Percentiles rank a stretch among this genome's conserved stretches.
Evolutionary conservation across 1,284 basidiomycete genomes (phyloP).

Genomic region (Microbotryum silenes-acaulis): DNA sequence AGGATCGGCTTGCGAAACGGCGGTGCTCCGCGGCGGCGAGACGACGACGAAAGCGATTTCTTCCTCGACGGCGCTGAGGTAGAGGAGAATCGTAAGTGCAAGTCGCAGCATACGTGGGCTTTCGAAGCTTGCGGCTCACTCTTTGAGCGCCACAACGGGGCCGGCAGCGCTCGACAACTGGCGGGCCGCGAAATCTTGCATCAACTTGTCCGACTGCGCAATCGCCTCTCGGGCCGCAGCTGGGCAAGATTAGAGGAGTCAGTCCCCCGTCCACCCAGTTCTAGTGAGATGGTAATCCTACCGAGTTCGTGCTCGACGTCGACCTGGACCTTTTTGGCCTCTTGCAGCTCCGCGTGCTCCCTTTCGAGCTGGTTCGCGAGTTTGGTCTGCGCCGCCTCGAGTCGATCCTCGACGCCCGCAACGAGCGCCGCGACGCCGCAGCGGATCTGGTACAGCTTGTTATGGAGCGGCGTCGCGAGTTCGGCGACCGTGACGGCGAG

Average conservation of each 20-base stretch:
- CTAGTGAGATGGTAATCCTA: neutral
- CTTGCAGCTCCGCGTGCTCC: neutral
- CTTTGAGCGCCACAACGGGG: conserved; percentile 2
- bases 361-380: conserved; percentile 3
- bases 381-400: conserved; percentile 3
- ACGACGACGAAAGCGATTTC: neutral
- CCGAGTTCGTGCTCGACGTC: conserved; percentile 4
- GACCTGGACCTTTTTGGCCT: neutral
- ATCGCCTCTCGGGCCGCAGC: neutral
- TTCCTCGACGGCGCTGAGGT: neutral
- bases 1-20: neutral
- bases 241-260: neutral
- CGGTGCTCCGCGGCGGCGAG: neutral
- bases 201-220: conserved; percentile 9
- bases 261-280: neutral
- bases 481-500: conserved; percentile 9
- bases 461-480: conserved; percentile 11
- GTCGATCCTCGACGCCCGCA: conserved; percentile 7
- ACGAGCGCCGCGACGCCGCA: conserved; percentile 12
- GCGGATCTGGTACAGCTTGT: conserved; percentile 21
- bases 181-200: conserved; percentile 10
- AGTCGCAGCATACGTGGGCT: too few relatives aligned
- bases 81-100: too few relatives aligned
- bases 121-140: neutral
- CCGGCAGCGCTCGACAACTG: neutral